Percentiles rank a stretch among this genome's conserved stretches.
Evolutionary conservation across 2,329 filamentous ascomycete genomes (phyloP).

Genomic region (Curvularia verruculosa): DNA sequence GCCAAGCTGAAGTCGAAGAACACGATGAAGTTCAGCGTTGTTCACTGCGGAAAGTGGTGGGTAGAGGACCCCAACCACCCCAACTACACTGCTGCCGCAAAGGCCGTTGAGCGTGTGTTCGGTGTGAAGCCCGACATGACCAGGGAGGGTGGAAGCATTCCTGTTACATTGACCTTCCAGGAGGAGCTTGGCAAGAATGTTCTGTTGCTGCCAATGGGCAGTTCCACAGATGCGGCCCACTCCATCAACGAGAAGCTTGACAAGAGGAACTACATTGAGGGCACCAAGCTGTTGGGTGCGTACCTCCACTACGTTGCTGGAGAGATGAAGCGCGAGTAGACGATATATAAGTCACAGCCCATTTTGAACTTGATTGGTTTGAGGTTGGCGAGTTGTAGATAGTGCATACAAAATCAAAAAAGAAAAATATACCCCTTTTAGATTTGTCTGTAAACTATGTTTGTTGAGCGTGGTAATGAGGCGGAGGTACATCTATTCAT

Average conservation of each 20-base stretch:
- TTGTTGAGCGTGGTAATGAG: no score
- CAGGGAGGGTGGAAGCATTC: slow-evolving; percentile 94
- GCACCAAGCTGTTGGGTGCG: slow-evolving; percentile 91
- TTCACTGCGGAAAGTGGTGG: slow-evolving; percentile 99
- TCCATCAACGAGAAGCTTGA: slow-evolving; percentile 99
- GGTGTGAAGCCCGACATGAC: slow-evolving; percentile 93
- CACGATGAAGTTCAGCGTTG: slow-evolving; percentile 76
- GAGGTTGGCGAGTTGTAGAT: not conserved
- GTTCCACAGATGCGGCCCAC: slow-evolving; percentile 93
- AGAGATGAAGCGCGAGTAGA: slow-evolving; percentile 66
- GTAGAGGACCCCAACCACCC: slow-evolving; percentile 96
- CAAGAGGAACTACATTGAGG: slow-evolving; percentile 96
- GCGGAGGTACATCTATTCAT: no score
- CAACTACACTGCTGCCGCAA: slow-evolving; percentile 94
- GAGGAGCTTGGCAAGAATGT: slow-evolving; percentile 98
- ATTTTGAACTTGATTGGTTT: not conserved
- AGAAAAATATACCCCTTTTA: slow-evolving; percentile 17
- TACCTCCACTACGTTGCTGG: slow-evolving; percentile 96
- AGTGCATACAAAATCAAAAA: not conserved
- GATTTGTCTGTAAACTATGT: not conserved
- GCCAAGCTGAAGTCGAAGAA: slow-evolving; percentile 92
- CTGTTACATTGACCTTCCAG: slow-evolving; percentile 96
- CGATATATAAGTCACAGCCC: not conserved
- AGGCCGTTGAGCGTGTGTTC: slow-evolving; percentile 96
- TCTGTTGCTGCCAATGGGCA: slow-evolving; percentile 92